Evolutionary conservation across 2,329 filamentous ascomycete species (phyloP).

Genomic region (Pseudohalonectria lignicola): DNA sequence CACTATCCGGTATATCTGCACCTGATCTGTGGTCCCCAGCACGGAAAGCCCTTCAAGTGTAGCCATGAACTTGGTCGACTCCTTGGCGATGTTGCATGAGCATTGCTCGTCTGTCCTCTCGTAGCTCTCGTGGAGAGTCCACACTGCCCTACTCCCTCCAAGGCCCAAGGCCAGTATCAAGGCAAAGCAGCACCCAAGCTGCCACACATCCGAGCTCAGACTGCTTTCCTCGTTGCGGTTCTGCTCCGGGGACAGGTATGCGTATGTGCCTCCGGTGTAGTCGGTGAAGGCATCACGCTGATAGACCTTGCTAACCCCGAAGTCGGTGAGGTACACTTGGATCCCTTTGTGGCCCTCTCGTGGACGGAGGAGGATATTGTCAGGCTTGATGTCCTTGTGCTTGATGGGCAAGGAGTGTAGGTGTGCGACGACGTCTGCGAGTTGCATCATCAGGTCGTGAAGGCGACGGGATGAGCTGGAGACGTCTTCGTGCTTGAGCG

Average conservation of each 20-base stretch:
- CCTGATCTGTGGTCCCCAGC: too few species aligned
- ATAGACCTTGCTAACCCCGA: slow-evolving; percentile 1
- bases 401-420: slow-evolving; percentile 6
- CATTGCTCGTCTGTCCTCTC: neutral
- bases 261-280: slow-evolving; percentile 1
- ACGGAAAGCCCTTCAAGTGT: too few species aligned
- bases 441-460: slow-evolving; percentile 4
- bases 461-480: neutral
- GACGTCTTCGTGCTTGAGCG: neutral
- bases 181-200: slow-evolving; percentile 8
- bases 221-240: slow-evolving; percentile 1
- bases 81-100: neutral
- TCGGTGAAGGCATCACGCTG: slow-evolving; percentile 1
- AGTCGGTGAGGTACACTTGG: slow-evolving; percentile 2
- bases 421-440: slow-evolving; percentile 4
- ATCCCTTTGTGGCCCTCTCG: neutral
- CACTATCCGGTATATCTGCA: too few species aligned
- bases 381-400: slow-evolving; percentile 10
- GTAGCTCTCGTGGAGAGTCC: neutral
- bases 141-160: slow-evolving; percentile 1
- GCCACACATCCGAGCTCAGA: slow-evolving; percentile 7
- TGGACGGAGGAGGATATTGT: slow-evolving; percentile 6
- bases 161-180: slow-evolving; percentile 1
- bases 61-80: neutral
- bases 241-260: slow-evolving; percentile 5